A percentile compares a stretch with the other conserved stretches of the same genome.
phyloP scores from a whole-genome alignment of 768 basidiomycete genomes.

The Plicaturopsis crispa region DNA sequence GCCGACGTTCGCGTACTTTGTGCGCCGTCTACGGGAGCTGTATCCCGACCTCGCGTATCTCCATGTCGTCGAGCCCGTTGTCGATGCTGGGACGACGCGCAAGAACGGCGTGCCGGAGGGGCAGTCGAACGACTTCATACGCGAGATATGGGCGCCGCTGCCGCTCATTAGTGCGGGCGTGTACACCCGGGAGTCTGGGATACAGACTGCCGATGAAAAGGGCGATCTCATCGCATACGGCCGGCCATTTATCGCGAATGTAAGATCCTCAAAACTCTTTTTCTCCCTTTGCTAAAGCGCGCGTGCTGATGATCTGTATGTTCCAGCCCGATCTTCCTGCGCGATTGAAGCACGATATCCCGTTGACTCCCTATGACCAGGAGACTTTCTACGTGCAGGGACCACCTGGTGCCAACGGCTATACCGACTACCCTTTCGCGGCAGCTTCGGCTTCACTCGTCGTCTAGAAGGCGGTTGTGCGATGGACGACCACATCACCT shows the following conservation, averaged over 20 bases:
- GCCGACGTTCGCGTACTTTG: slow-evolving; percentile 22
- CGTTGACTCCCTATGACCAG: slow-evolving; percentile 15
- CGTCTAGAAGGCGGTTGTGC: too few species aligned
- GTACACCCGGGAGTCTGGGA: slow-evolving; percentile 21
- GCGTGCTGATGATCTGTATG: slow-evolving; percentile 16
- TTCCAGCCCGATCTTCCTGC: slow-evolving; percentile 26
- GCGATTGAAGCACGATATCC: slow-evolving; percentile 17
- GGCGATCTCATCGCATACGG: slow-evolving; percentile 28
- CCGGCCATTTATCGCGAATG: slow-evolving; percentile 28
- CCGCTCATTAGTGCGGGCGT: slow-evolving; percentile 28
- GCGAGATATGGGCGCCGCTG: slow-evolving; percentile 26
- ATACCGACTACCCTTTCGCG: too few species aligned
- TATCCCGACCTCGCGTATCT: slow-evolving; percentile 30
- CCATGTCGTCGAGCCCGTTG: slow-evolving; percentile 22
- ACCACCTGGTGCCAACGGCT: too few species aligned
- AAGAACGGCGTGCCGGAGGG: neutral
- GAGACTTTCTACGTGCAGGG: slow-evolving; percentile 23
- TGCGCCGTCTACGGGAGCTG: slow-evolving; percentile 11
- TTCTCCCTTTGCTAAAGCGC: too few species aligned
- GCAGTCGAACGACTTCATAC: slow-evolving; percentile 27
- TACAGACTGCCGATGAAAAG: slow-evolving; percentile 22
- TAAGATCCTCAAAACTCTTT: too few species aligned
- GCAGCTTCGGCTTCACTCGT: too few species aligned
- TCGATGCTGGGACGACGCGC: neutral
- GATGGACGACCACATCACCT: too few species aligned